These are phyloP conservation scores for Thymus mandschuricus DNA, from an alignment of 257 asterid genomes.

Conservation along the genomic window DNA sequence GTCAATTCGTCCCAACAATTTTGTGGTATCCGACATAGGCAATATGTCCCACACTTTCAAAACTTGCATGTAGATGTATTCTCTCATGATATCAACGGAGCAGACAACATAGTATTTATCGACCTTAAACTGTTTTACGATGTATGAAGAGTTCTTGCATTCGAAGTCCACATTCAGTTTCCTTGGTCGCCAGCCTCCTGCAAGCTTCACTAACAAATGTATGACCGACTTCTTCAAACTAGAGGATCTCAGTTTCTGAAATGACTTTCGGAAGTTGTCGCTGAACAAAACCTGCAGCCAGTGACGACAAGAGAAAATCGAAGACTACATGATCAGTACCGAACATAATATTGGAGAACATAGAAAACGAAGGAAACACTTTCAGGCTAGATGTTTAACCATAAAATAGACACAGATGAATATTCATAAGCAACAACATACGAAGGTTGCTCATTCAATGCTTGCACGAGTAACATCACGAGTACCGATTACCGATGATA, in stretches of 20 bases:
- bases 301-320: background rate
- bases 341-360: background rate
- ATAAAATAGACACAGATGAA: background rate
- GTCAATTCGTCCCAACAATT: conserved; percentile 52
- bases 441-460: no score
- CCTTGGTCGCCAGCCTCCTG: conserved; percentile 76
- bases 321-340: no score
- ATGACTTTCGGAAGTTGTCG: conserved; percentile 59
- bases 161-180: conserved; percentile 40
- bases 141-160: conserved; percentile 48
- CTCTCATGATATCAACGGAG: conserved; percentile 51
- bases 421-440: background rate
- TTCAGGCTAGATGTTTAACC: background rate
- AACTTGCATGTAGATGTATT: conserved; percentile 49
- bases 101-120: conserved; percentile 49
- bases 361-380: background rate
- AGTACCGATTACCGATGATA: no score
- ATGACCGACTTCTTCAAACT: conserved; percentile 48
- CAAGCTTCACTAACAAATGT: conserved; percentile 47
- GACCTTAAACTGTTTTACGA: conserved; percentile 57
- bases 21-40: conserved; percentile 46
- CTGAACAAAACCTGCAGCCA: conserved; percentile 61
- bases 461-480: background rate
- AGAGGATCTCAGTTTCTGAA: conserved; percentile 39
- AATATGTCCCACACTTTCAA: conserved; percentile 69